A percentile compares a stretch with the other conserved stretches of the same genome.
phyloP scores from a whole-genome alignment of 2,329 filamentous ascomycete species.

The Penicillium verrucosum region DNA sequence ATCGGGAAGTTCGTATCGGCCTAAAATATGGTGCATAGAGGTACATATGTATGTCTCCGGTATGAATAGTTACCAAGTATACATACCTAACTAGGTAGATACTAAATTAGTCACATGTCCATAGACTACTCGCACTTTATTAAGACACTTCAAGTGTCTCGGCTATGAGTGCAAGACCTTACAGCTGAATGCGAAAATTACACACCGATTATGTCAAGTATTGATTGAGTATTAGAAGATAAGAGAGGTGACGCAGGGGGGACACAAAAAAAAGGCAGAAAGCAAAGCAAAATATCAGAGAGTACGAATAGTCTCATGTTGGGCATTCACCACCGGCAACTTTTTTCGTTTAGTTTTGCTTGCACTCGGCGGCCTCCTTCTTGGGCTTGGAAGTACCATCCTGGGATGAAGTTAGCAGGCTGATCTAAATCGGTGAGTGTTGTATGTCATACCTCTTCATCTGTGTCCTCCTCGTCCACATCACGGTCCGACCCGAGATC shows the following conservation, averaged over 20 bases:
- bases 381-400: slow-evolving; percentile 86
- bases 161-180: neutral
- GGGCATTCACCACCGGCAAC: slow-evolving; percentile 23
- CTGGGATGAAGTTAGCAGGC: slow-evolving; percentile 48
- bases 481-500: slow-evolving; percentile 61
- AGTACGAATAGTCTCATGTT: slow-evolving; percentile 35
- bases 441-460: slow-evolving; percentile 46
- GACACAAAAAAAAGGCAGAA: slow-evolving; percentile 12
- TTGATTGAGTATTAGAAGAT: slow-evolving; percentile 28
- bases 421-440: slow-evolving; percentile 1
- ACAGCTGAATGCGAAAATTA: slow-evolving; percentile 9
- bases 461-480: slow-evolving; percentile 62
- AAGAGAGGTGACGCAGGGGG: slow-evolving; percentile 13
- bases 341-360: slow-evolving; percentile 71
- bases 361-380: slow-evolving; percentile 92
- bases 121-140: neutral
- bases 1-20: too few species aligned
- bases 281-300: slow-evolving; percentile 30
- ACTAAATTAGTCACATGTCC: neutral
- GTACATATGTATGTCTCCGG: neutral
- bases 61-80: neutral
- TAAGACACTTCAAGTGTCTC: neutral
- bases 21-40: too few species aligned
- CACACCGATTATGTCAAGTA: slow-evolving; percentile 26
- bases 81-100: neutral